Base-by-base conservation (phyloP, 805 yeast genomes). In the Jamesozyma spencerorum region DNA sequence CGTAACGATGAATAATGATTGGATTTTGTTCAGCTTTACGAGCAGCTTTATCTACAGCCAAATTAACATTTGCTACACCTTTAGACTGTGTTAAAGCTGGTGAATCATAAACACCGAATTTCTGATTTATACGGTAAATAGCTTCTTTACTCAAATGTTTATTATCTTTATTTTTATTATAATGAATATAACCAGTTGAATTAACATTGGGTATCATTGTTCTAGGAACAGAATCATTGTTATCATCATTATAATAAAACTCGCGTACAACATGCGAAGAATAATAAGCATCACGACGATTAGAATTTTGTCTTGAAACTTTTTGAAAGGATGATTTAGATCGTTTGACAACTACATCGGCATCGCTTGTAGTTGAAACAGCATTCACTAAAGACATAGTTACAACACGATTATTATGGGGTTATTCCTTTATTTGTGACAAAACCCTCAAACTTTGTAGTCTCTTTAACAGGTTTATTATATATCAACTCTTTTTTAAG, bases 1-100 rank as follows among this genome's bases (percentile, higher is more conserved):
- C 3, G 28, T 40, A 40, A 5, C 36, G 17, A 22, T 32, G 36
- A 6, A 40, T 18, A 17, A 36, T 29, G 24, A 29, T 34, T n/a
- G 43, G 36, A 24, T 35, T 31, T 32, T 26, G 34, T 3, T 83
- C 72, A 2, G 88, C 88, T 45, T 79, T 66, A 37, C 78, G 62
- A 1, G 92, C 92, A 37, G 94, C 90, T 5, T 82, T 75, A 55
- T 79, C 86, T 13, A 85, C 73, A 22, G 87, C 85, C 18, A 46
- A 42, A 8, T 57, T 51, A 32, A 74, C 69, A 43, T 79, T 70
- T 45, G 74, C 70, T 24, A 81, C 82, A n/a, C 90, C 88, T 5
- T 77, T 62, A 10, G 70, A 62, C 3, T 15, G 71, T 10, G 48
- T 41, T 47, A 37, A 69, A 55, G 61, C 75, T 36, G 74, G 82